Conservation (phyloP, 108 stramenopile genomes). For the Nitzschia inconspicua region DNA sequence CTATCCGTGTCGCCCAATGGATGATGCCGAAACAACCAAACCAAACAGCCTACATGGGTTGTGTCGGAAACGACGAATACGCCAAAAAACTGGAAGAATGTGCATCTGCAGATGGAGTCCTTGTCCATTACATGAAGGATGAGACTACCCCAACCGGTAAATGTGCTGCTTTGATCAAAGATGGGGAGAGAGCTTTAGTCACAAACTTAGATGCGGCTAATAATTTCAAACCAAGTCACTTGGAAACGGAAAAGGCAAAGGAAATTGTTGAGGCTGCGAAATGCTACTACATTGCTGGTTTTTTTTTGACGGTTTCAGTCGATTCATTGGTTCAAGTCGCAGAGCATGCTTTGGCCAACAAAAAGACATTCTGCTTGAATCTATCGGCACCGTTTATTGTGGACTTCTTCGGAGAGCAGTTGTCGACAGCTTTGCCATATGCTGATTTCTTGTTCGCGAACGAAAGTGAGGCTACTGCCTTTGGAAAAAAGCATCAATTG, state of each 20-base stretch:
- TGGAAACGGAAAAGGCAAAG: constrained; percentile 91
- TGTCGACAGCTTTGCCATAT: constrained; percentile 92
- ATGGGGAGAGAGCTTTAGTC: constrained; percentile 92
- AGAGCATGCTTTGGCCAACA: constrained; percentile 84
- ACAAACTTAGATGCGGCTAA: constrained; percentile 99
- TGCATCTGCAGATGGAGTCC: constrained; percentile 92
- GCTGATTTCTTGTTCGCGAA: constrained; percentile 98
- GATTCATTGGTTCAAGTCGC: constrained; percentile 88
- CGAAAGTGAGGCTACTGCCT: constrained; percentile 97
- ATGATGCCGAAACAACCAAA: constrained; percentile 75
- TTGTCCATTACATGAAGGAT: constrained; percentile 96
- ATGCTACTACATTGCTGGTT: constrained; percentile 95
- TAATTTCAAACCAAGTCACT: constrained; percentile 93
- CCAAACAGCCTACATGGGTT: constrained; percentile 89
- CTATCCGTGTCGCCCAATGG: constrained; percentile 99
- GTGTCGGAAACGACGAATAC: constrained; percentile 91
- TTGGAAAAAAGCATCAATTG: constrained; percentile 91
- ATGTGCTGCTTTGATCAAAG: constrained; percentile 97
- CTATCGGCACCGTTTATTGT: constrained; percentile 98
- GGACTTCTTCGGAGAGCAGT: constrained; percentile 95
- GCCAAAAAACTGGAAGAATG: constrained; percentile 82
- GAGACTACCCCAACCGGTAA: constrained; percentile 93
- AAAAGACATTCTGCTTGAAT: constrained; percentile 96
- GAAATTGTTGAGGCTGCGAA: constrained; percentile 84
- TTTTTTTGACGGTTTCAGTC: constrained; percentile 98